phyloP scores from a whole-genome alignment of 768 basidiomycete species.

The Auricularia cornea region DNA sequence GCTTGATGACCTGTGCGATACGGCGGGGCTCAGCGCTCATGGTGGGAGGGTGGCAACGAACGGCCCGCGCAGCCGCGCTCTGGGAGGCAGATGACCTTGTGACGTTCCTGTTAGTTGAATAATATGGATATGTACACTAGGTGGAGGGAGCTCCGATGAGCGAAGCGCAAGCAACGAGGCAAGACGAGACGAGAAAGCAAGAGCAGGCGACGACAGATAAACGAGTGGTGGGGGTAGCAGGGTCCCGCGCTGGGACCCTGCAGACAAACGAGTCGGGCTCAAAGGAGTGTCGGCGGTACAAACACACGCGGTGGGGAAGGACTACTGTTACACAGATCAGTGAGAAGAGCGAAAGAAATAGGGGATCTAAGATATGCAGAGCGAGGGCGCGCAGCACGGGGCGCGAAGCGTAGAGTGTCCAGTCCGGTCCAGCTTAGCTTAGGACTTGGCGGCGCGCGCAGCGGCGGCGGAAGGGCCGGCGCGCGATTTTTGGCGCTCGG shows the following conservation, averaged over 20 bases:
- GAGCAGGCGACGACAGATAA: no score
- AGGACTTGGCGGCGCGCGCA: no score
- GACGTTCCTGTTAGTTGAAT: neutral
- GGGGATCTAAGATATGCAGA: neutral
- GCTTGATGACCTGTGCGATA: conserved; percentile 67
- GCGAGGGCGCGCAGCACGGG: no score
- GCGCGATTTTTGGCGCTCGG: conserved; percentile 26
- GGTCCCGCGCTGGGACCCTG: no score
- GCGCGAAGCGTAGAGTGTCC: no score
- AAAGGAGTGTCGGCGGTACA: neutral
- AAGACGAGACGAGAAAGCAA: neutral
- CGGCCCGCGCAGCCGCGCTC: neutral
- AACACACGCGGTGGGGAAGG: neutral
- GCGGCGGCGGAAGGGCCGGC: no score
- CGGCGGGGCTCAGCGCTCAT: conserved; percentile 29
- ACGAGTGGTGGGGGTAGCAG: no score
- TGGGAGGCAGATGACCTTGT: neutral
- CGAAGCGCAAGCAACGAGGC: neutral
- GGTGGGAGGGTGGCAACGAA: neutral
- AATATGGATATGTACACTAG: neutral
- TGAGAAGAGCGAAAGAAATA: neutral
- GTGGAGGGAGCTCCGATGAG: neutral
- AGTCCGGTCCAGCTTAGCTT: no score
- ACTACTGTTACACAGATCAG: neutral
- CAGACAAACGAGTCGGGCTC: no score